Conservation (phyloP, 495 filamentous ascomycete species). For the Penicillium antarcticum region DNA sequence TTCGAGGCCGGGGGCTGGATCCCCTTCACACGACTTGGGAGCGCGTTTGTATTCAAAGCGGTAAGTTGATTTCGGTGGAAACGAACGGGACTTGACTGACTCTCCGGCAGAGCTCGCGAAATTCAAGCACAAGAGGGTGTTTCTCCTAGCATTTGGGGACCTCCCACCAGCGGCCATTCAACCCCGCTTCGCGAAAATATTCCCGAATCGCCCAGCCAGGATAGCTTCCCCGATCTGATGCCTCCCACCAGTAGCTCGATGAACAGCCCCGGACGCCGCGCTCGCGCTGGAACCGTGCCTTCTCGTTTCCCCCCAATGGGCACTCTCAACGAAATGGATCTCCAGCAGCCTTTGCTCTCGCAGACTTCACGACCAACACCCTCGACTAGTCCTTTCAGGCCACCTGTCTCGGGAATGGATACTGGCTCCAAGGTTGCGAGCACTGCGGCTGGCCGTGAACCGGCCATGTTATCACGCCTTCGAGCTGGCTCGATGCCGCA, state of each 20-base stretch:
- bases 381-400: constrained; percentile 86
- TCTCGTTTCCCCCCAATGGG: constrained; percentile 83
- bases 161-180: constrained; percentile 91
- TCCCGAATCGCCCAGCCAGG: constrained; percentile 90
- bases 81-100: constrained; percentile 10
- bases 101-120: constrained; percentile 70
- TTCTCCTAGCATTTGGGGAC: constrained; percentile 85
- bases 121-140: constrained; percentile 96
- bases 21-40: constrained; percentile 90
- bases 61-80: constrained; percentile 49
- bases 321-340: constrained; percentile 53
- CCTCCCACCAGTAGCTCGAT: constrained; percentile 57
- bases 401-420: constrained; percentile 69
- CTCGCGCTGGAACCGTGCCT: constrained; percentile 93
- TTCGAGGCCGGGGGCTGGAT: constrained; percentile 86
- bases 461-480: constrained; percentile 78
- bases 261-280: constrained; percentile 61
- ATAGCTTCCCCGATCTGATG: constrained; percentile 89
- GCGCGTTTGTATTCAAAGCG: constrained; percentile 84
- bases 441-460: constrained; percentile 45
- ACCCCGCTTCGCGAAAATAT: constrained; percentile 96
- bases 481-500: constrained; percentile 96
- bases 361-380: constrained; percentile 87
- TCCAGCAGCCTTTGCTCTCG: constrained; percentile 63
- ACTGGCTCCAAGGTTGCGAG: constrained; percentile 46